Percentiles rank a stretch among this genome's conserved stretches.
These are phyloP conservation scores for Plantago elongata DNA, from an alignment of 257 asterid genomes.

Conservation along the genomic window DNA sequence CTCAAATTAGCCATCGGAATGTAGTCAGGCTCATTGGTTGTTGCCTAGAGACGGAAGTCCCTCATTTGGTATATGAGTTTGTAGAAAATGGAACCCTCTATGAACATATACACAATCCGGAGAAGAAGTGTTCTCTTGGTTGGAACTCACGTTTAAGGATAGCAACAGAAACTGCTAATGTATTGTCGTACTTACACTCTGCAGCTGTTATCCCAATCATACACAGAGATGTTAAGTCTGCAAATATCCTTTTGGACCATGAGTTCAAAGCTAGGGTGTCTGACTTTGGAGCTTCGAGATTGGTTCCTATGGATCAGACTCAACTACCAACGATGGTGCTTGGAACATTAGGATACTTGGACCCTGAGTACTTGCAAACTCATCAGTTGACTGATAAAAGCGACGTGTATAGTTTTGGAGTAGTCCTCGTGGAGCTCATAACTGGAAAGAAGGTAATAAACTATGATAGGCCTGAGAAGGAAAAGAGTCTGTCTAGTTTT, in stretches of 20 bases:
- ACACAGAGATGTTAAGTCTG: conserved; percentile 26
- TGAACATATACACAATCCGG: conserved; percentile 19
- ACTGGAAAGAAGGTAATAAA: conserved; percentile 16
- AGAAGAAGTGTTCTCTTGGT: not conserved
- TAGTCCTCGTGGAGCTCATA: conserved; percentile 15
- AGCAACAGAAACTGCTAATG: conserved; percentile 20
- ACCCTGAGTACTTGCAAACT: conserved; percentile 30
- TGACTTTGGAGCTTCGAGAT: conserved; percentile 25
- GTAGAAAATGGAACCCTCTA: conserved; percentile 15
- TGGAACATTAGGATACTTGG: conserved; percentile 30
- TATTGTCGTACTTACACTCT: conserved; percentile 21
- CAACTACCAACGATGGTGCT: conserved; percentile 27
- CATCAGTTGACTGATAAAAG: conserved; percentile 22
- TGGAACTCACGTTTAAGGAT: conserved; percentile 18
- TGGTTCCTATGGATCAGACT: conserved; percentile 19
- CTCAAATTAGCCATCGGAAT: conserved; percentile 23
- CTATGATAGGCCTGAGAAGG: conserved; percentile 4
- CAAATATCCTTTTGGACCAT: conserved; percentile 14
- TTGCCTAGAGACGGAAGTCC: conserved; percentile 27
- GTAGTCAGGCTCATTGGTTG: conserved; percentile 28
- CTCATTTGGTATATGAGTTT: conserved; percentile 23
- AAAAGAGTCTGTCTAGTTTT: conserved; percentile 9
- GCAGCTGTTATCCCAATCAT: conserved; percentile 22
- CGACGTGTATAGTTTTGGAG: conserved; percentile 31
- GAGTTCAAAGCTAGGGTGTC: conserved; percentile 23